These are phyloP conservation scores for Dactylis glomerata DNA, from an alignment of 176 grass and related monocot species.

Conservation along the genomic window DNA sequence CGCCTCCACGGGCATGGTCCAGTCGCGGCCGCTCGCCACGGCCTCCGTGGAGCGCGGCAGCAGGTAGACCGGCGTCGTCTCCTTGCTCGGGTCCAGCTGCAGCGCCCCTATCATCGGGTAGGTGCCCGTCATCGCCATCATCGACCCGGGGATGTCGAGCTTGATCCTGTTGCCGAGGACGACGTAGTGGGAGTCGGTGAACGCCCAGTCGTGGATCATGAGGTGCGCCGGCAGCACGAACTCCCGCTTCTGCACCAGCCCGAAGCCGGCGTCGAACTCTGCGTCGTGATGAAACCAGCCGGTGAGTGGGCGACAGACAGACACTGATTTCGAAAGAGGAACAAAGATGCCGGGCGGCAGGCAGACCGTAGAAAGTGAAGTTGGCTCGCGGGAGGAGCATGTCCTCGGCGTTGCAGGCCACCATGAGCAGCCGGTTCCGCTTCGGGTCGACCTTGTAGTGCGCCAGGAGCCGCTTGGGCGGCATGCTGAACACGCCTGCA, in stretches of 20 bases:
- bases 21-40: conserved; percentile 35
- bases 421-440: conserved; percentile 61
- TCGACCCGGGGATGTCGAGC: conserved; percentile 71
- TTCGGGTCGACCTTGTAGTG: conserved; percentile 85
- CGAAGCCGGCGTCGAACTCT: conserved; percentile 78
- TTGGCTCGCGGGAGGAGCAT: conserved; percentile 86
- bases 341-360: background rate
- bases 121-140: conserved; percentile 67
- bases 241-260: conserved; percentile 63
- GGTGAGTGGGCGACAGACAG: background rate
- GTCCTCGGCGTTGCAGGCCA: conserved; percentile 91
- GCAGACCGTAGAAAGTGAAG: conserved; percentile 85
- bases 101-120: conserved; percentile 87
- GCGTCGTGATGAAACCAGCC: background rate
- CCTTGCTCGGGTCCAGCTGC: conserved; percentile 56
- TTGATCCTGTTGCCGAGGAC: conserved; percentile 86
- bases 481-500: conserved; percentile 78
- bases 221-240: conserved; percentile 81
- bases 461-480: conserved; percentile 72
- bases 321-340: background rate
- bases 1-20: conserved; percentile 65
- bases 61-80: conserved; percentile 76
- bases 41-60: conserved; percentile 60
- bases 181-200: conserved; percentile 82
- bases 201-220: conserved; percentile 97